Evolutionary conservation across 495 filamentous ascomycete species (phyloP), one percentile per base, ranked within the genome.

Genomic region (Aspergillus sparsus): DNA sequence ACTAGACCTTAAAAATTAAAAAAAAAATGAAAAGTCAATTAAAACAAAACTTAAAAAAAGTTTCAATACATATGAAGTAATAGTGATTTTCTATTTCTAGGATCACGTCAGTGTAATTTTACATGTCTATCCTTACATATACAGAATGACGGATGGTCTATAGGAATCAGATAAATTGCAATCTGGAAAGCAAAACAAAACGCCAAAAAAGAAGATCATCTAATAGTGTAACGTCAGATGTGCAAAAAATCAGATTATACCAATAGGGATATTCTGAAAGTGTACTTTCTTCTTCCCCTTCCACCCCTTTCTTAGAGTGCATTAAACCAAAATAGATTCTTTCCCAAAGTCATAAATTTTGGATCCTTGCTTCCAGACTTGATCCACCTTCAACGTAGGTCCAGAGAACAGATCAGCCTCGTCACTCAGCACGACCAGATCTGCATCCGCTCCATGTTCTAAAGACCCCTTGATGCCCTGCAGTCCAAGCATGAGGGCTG

Each of bases 281-380:
- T 16, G 27, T 47, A 18, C 5, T 9, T 7, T 15, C n/a, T 47
- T 47, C 15, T 16, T 18, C 27, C 4, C 39, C 37, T 41, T 12
- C 15, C 15, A 8, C 9, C 11, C 15, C 39, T 42, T 5, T 5
- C 39, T 11, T 6, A 15, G 21, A 32, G 42, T 12, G n/a, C 18
- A 15, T 60, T 64, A 44, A 63, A 36, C 34, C 35, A 60, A 45
- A 42, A 32, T 50, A 55, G 13, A 55, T 39, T 59, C 57, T 60
- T 76, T 74, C 9, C 70, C 73, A 8, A 60, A 59, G 61, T 80
- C 77, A 58, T 71, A 70, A 27, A 80, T 76, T 69, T 78, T 79
- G 7, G 72, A 69, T n/a, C 89, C 89, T 67, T 88, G 86, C 73
- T 92, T 92, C 87, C 87, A 92, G 32, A 91, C 88, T 69, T 91